Evolutionary conservation across 345 rosid species (phyloP).

Genomic region (Ceriops tagal): DNA sequence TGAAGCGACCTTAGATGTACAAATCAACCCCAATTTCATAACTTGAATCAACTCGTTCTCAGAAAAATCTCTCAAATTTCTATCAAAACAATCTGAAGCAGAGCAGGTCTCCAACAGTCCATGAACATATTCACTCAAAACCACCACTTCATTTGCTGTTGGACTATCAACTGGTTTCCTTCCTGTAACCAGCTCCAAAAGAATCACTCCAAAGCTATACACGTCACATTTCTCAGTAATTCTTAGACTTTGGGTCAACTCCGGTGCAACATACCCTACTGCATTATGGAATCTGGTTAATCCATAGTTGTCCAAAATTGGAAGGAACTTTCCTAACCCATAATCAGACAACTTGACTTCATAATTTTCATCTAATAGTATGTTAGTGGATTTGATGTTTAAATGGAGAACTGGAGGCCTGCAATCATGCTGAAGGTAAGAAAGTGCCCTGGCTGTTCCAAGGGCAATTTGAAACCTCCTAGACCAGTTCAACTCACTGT

Average conservation of each 20-base stretch:
- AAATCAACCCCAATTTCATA: constrained; percentile 84
- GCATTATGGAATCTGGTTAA: constrained; percentile 72
- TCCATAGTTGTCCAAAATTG: constrained; percentile 71
- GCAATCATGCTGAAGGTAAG: constrained; percentile 91
- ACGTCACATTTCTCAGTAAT: constrained; percentile 85
- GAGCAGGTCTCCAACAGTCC: constrained; percentile 64
- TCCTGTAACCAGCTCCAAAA: constrained; percentile 87
- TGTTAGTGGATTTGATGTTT: constrained; percentile 81
- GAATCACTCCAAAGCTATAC: constrained; percentile 87
- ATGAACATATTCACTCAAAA: constrained; percentile 80
- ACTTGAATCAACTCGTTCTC: constrained; percentile 93
- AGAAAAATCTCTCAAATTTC: constrained; percentile 60
- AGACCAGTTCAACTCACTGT: constrained; percentile 65
- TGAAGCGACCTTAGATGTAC: constrained; percentile 64
- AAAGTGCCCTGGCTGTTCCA: constrained; percentile 81
- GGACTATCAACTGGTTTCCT: constrained; percentile 91
- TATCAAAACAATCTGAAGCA: constrained; percentile 82
- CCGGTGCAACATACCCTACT: constrained; percentile 98
- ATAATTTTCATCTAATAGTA: constrained; percentile 71
- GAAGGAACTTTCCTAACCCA: constrained; percentile 76
- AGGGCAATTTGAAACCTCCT: constrained; percentile 85
- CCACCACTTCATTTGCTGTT: constrained; percentile 53
- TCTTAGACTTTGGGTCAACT: constrained; percentile 75
- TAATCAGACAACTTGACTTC: constrained; percentile 84
- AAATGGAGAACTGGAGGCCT: constrained; percentile 86